These are phyloP conservation scores for Nemania bipapillata DNA, from an alignment of 2,329 filamentous ascomycete genomes.

Conservation along the genomic window DNA sequence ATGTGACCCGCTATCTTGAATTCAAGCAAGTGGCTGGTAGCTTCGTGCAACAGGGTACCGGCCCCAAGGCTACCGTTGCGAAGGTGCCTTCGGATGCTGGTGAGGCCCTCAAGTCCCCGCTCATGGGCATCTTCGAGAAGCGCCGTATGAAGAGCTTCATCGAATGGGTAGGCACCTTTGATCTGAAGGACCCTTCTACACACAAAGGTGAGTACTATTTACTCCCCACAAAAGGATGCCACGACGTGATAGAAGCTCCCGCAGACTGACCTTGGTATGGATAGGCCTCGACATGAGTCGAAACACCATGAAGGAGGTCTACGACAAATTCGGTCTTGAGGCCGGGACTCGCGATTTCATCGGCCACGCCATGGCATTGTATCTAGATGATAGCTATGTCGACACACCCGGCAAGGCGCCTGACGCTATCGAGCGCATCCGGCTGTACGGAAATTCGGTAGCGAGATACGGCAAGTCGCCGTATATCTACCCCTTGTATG, in stretches of 20 bases:
- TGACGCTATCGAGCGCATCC: constrained; percentile 90
- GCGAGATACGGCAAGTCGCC: constrained; percentile 97
- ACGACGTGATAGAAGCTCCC: background rate
- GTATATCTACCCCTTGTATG: constrained; percentile 99
- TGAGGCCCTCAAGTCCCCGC: constrained; percentile 88
- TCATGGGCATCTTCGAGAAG: constrained; percentile 99
- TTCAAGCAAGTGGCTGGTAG: constrained; percentile 96
- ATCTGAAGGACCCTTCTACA: constrained; percentile 80
- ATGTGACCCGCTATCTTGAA: constrained; percentile 87
- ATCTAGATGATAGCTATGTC: constrained; percentile 89
- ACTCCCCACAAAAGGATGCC: background rate
- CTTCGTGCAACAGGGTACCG: constrained; percentile 89
- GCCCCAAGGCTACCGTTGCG: constrained; percentile 87
- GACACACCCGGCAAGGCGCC: constrained; percentile 76
- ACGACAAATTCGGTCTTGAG: constrained; percentile 97
- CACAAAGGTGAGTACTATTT: constrained; percentile 79
- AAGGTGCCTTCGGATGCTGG: constrained; percentile 95
- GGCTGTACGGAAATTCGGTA: constrained; percentile 97
- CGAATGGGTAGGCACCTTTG: constrained; percentile 91
- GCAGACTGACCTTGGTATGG: constrained; percentile 23
- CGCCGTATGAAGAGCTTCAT: constrained; percentile 95
- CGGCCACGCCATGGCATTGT: constrained; percentile 97
- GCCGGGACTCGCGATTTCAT: constrained; percentile 91
- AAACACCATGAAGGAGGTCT: constrained; percentile 97
- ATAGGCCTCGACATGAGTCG: constrained; percentile 80